Percentiles rank a stretch among this genome's conserved stretches.
Evolutionary conservation across 2,329 filamentous ascomycete genomes (phyloP).

Genomic region (Aulographum hederae): DNA sequence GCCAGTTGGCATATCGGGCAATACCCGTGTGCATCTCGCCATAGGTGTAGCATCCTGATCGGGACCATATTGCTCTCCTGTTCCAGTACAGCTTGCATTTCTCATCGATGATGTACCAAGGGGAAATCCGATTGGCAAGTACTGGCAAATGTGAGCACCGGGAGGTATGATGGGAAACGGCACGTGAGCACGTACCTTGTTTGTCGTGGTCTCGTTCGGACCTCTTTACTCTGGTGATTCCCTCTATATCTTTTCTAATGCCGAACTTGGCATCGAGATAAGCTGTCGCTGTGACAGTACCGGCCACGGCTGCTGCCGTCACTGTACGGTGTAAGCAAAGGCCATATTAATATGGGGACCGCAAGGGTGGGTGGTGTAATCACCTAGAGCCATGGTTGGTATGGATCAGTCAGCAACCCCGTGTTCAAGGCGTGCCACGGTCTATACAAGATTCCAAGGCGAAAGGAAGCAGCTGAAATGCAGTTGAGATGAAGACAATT

Average conservation of each 20-base stretch:
- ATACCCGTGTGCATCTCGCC: neutral
- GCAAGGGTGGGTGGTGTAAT: neutral
- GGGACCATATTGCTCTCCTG: neutral
- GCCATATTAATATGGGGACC: neutral
- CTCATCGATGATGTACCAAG: neutral
- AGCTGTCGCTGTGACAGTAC: constrained; percentile 13
- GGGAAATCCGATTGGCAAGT: neutral
- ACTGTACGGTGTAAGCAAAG: neutral
- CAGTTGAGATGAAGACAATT: neutral
- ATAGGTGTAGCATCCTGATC: constrained; percentile 1
- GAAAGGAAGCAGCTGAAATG: neutral
- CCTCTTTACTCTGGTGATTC: neutral
- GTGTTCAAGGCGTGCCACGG: neutral
- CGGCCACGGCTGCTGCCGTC: constrained; percentile 10
- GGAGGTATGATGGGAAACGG: neutral
- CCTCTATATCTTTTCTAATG: constrained; percentile 1
- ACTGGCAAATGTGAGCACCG: neutral
- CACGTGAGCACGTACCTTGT: neutral
- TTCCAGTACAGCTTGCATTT: neutral
- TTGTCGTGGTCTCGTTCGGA: neutral
- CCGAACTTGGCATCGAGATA: constrained; percentile 18
- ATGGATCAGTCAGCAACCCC: neutral
- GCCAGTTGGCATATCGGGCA: neutral
- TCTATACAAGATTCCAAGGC: neutral
- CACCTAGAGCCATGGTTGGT: neutral